Evolutionary conservation across 2,329 filamentous ascomycete genomes (phyloP).

Genomic region (Pyricularia pennisetigena): DNA sequence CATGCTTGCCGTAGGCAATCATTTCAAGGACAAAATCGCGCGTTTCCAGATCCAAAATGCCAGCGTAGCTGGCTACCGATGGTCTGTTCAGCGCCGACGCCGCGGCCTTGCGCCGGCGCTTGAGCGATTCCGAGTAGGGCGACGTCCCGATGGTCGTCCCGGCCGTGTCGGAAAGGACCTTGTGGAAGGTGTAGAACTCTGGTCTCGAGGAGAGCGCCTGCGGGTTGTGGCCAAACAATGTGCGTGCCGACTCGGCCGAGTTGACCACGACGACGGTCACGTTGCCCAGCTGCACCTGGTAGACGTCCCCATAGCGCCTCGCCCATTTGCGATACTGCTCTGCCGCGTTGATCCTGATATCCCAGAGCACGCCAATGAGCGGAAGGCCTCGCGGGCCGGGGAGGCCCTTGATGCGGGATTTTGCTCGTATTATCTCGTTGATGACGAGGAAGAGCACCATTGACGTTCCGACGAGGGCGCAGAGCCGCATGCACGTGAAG

Average conservation of each 20-base stretch:
- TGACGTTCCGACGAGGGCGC: background rate
- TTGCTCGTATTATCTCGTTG: constrained; percentile 5
- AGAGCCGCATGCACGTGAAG: background rate
- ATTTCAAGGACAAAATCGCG: constrained; percentile 53
- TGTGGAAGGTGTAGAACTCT: constrained; percentile 50
- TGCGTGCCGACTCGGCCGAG: constrained; percentile 37
- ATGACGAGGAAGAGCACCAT: constrained; percentile 4
- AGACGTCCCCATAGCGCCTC: constrained; percentile 37
- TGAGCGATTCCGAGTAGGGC: constrained; percentile 62
- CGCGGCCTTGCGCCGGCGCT: constrained; percentile 68
- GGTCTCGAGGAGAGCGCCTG: constrained; percentile 45
- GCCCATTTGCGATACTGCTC: constrained; percentile 5
- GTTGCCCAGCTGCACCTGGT: constrained; percentile 48
- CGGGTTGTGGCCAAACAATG: constrained; percentile 32
- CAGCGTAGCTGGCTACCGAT: constrained; percentile 62
- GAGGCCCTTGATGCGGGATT: constrained; percentile 4
- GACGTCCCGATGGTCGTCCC: constrained; percentile 61
- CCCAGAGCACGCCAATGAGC: constrained; percentile 12
- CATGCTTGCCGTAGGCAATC: constrained; percentile 44
- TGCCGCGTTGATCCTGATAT: constrained; percentile 9
- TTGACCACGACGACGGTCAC: constrained; percentile 47
- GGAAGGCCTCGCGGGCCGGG: constrained; percentile 11
- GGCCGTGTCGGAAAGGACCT: constrained; percentile 51
- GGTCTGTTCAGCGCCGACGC: constrained; percentile 70
- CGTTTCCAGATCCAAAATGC: constrained; percentile 70